Evolutionary conservation across 2,329 filamentous ascomycete genomes (phyloP).

Genomic region (Aspergillus quadrilineatus): DNA sequence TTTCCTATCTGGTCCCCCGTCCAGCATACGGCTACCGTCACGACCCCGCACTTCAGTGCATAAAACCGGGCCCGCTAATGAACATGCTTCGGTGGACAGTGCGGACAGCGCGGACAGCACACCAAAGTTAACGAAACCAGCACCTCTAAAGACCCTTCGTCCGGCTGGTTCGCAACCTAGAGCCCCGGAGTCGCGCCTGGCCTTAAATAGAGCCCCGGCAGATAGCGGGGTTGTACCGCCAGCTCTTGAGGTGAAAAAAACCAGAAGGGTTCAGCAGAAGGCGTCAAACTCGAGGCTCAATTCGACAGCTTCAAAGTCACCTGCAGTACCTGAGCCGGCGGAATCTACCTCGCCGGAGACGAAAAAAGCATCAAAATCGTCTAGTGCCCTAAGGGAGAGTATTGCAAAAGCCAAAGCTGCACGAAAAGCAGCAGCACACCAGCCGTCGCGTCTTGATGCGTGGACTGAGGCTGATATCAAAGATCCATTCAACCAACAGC

Average conservation of each 20-base stretch:
- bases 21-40: slow-evolving; percentile 35
- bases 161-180: slow-evolving; percentile 50
- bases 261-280: slow-evolving; percentile 35
- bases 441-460: slow-evolving; percentile 20
- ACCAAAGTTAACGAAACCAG: slow-evolving; percentile 25
- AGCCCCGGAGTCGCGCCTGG: slow-evolving; percentile 52
- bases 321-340: slow-evolving; percentile 21
- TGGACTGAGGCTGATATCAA: slow-evolving; percentile 51
- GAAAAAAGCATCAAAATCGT: slow-evolving; percentile 64
- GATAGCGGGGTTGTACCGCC: slow-evolving; percentile 44
- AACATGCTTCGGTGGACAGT: slow-evolving; percentile 15
- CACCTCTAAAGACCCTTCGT: slow-evolving; percentile 26
- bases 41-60: slow-evolving; percentile 32
- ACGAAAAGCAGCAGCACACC: slow-evolving; percentile 53
- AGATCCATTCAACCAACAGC: slow-evolving; percentile 59
- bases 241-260: slow-evolving; percentile 42
- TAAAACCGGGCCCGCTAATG: slow-evolving; percentile 17
- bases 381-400: slow-evolving; percentile 77
- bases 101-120: slow-evolving; percentile 27
- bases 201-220: slow-evolving; percentile 54
- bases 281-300: slow-evolving; percentile 30
- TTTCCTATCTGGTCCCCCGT: slow-evolving; percentile 41
- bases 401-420: slow-evolving; percentile 92
- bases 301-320: slow-evolving; percentile 32
- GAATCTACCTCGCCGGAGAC: slow-evolving; percentile 33